Evolutionary conservation across 2,329 filamentous ascomycete genomes (phyloP).

Genomic region (Claviceps pusilla): DNA sequence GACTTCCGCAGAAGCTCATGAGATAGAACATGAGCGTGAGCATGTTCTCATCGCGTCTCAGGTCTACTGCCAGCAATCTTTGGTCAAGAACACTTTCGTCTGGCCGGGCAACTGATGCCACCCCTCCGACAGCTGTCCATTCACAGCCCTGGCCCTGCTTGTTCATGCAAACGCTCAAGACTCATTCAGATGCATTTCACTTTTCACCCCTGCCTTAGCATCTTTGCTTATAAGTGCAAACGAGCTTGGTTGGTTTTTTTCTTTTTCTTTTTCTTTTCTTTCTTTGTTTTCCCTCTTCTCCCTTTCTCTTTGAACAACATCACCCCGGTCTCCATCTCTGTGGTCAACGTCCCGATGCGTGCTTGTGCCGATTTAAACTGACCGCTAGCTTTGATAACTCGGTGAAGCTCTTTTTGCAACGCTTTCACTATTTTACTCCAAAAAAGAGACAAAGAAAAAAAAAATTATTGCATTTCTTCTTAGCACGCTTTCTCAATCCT

Average conservation of each 20-base stretch:
- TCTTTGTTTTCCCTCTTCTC: not conserved
- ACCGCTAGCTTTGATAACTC: not conserved
- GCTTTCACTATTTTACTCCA: not conserved
- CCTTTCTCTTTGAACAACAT: not conserved
- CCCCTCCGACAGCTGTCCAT: not conserved
- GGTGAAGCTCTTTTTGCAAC: not conserved
- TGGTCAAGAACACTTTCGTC: not conserved
- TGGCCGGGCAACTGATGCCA: not conserved
- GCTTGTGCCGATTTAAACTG: not conserved
- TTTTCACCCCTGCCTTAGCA: not conserved
- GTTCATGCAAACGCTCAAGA: not conserved
- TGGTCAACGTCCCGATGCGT: not conserved
- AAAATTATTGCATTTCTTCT: too few relatives aligned
- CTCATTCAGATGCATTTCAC: not conserved
- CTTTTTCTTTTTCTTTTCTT: not conserved
- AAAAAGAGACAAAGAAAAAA: not conserved
- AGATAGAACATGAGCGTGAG: not conserved
- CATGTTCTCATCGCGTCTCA: not conserved
- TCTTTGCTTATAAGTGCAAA: conserved; percentile 1
- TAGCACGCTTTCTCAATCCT: too few relatives aligned
- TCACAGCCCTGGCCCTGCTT: not conserved
- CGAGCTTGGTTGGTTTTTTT: not conserved
- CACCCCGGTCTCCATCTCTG: not conserved
- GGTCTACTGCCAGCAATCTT: not conserved
- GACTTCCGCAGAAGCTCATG: not conserved